Percentiles rank a stretch among this genome's conserved stretches.
Conservation (phyloP, 2,329 filamentous ascomycete genomes). For the Cryphonectria nitschkei region DNA sequence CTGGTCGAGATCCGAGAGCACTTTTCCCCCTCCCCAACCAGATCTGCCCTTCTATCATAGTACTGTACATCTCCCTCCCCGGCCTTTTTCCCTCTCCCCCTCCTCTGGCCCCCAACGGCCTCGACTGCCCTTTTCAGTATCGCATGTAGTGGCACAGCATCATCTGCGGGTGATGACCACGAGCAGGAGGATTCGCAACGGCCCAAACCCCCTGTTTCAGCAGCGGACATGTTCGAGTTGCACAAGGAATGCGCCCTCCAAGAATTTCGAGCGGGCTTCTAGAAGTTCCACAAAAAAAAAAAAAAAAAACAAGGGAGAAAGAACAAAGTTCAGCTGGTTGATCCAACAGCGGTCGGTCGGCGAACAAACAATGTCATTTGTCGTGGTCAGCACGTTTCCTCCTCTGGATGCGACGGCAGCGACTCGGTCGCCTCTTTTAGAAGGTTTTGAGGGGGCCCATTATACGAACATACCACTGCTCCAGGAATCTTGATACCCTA, state of each 20-base stretch:
- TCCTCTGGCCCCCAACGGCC: background rate
- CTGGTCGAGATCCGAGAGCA: constrained; percentile 4
- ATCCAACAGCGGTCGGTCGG: background rate
- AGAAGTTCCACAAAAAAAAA: background rate
- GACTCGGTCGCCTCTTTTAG: background rate
- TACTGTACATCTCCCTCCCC: background rate
- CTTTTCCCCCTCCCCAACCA: background rate
- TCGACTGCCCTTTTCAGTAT: background rate
- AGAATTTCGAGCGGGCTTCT: background rate
- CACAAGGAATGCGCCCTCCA: background rate
- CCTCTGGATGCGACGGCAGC: background rate
- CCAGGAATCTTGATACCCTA: background rate
- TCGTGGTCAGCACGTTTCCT: background rate
- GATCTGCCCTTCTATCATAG: background rate
- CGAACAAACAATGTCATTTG: background rate
- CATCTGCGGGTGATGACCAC: background rate
- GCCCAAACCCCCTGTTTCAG: background rate
- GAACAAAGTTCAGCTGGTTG: background rate
- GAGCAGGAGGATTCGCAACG: background rate
- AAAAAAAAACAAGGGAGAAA: background rate
- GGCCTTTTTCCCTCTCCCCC: background rate
- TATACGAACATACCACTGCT: background rate
- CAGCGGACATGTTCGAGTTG: background rate
- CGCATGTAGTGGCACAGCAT: background rate
- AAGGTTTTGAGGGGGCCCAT: background rate